Percentiles rank a stretch among this genome's conserved stretches.
These are phyloP conservation scores for Cytospora piceicola DNA, from an alignment of 2,329 filamentous ascomycete genomes.

Conservation along the genomic window DNA sequence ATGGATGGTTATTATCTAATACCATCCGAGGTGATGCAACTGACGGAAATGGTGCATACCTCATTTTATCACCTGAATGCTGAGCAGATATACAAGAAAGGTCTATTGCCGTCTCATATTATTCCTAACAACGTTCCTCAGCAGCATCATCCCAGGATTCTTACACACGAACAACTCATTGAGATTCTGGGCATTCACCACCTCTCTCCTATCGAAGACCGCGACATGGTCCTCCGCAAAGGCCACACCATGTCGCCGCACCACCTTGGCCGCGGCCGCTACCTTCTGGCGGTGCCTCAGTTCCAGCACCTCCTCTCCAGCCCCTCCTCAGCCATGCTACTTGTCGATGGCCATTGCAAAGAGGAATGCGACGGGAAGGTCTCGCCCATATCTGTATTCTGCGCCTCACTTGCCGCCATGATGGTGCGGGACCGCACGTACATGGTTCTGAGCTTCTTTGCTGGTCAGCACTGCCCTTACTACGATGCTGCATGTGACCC, in stretches of 20 bases:
- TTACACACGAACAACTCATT: background rate
- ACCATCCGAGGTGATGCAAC: background rate
- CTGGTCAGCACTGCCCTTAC: conserved; percentile 10
- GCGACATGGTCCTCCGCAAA: conserved; percentile 9
- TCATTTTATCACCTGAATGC: background rate
- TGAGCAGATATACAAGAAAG: background rate
- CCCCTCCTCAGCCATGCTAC: background rate
- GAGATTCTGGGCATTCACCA: background rate
- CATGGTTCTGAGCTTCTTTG: conserved; percentile 5
- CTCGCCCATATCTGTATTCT: conserved; percentile 9
- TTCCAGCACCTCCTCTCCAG: background rate
- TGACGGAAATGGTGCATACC: background rate
- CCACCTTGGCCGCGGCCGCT: conserved; percentile 6
- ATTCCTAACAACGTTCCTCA: background rate
- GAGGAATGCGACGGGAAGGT: background rate
- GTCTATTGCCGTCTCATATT: background rate
- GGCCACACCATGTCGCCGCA: conserved; percentile 10
- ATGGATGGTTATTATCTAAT: background rate
- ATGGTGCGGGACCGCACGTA: background rate
- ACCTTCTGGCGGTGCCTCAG: background rate
- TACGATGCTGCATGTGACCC: background rate
- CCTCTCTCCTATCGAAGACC: background rate
- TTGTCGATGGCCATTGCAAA: conserved; percentile 9
- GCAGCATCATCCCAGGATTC: background rate
- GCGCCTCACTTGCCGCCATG: conserved; percentile 4